A percentile compares a stretch with the other conserved stretches of the same genome.
phyloP scores from a whole-genome alignment of 1,139 yeast genomes.

The Scheffersomyces insectosa region DNA sequence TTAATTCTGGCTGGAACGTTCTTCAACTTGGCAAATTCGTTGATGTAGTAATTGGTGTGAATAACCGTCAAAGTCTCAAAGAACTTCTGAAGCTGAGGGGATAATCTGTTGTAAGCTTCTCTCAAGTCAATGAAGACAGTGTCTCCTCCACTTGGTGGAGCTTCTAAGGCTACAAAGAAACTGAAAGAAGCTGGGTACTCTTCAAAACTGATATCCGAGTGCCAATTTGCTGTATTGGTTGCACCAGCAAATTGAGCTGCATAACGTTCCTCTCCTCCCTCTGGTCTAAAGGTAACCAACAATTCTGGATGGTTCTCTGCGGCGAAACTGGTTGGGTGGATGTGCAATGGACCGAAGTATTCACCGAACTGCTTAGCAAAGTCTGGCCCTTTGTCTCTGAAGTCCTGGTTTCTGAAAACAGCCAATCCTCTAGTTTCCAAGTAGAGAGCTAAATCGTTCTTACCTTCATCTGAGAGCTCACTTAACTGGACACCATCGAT shows the following conservation, averaged over 20 bases:
- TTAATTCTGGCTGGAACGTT: conserved; percentile 12
- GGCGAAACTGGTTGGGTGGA: conserved; percentile 22
- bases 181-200: conserved; percentile 26
- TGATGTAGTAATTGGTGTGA: conserved; percentile 18
- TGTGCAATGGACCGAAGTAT: conserved; percentile 27
- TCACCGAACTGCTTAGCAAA: conserved; percentile 24
- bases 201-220: conserved; percentile 28
- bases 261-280: conserved; percentile 21
- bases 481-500: conserved; percentile 29
- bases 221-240: conserved; percentile 19
- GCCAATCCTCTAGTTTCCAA: conserved; percentile 26
- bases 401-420: conserved; percentile 27
- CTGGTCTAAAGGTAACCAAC: conserved; percentile 24
- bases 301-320: conserved; percentile 24
- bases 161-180: conserved; percentile 26
- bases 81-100: conserved; percentile 22
- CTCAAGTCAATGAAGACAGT: conserved; percentile 27
- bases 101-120: conserved; percentile 27
- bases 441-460: conserved; percentile 26
- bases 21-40: conserved; percentile 9
- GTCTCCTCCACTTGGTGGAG: conserved; percentile 29
- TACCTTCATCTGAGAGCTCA: conserved; percentile 24
- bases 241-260: conserved; percentile 15
- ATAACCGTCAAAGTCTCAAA: conserved; percentile 21
- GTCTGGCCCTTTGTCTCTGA: conserved; percentile 24